Evolutionary conservation across 2,329 filamentous ascomycete genomes (phyloP).

Genomic region (Penicillium sp.): DNA sequence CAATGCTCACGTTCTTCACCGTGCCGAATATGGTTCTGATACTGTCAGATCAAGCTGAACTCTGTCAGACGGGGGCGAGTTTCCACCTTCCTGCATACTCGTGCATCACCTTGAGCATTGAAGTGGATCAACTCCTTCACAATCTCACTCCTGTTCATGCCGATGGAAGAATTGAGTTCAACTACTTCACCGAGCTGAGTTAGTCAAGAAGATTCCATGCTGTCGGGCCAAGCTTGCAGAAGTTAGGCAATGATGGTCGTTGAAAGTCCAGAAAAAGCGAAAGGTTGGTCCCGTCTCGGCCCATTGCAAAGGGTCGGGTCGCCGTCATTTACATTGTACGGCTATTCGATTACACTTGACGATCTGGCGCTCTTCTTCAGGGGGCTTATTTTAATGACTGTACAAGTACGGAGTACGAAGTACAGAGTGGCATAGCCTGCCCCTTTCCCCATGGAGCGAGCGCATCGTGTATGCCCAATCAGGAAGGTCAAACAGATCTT

Average conservation of each 20-base stretch:
- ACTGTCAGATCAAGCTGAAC: conserved; percentile 14
- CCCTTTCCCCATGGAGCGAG: neutral
- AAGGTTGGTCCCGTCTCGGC: conserved; percentile 2
- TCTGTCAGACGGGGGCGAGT: conserved; percentile 6
- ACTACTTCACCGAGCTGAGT: neutral
- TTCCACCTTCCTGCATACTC: conserved; percentile 10
- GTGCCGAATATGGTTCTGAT: conserved; percentile 2
- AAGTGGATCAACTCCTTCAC: neutral
- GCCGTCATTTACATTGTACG: neutral
- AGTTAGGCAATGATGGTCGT: conserved; percentile 8
- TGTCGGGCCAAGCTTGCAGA: conserved; percentile 3
- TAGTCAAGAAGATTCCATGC: conserved; percentile 1
- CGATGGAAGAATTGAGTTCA: neutral
- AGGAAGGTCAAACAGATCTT: neutral
- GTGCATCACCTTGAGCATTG: neutral
- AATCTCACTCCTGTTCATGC: neutral
- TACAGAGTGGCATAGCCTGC: neutral
- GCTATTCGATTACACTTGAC: neutral
- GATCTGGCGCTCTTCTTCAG: neutral
- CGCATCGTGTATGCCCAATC: neutral
- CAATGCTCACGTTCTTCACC: conserved; percentile 6
- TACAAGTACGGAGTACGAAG: no score
- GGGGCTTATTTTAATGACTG: neutral
- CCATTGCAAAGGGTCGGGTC: conserved; percentile 4
- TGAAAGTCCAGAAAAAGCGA: conserved; percentile 10